Percentiles rank a stretch among this genome's conserved stretches.
These are phyloP conservation scores for Hymenoscyphus linearis DNA, from an alignment of 2,329 filamentous ascomycete species.

Conservation along the genomic window DNA sequence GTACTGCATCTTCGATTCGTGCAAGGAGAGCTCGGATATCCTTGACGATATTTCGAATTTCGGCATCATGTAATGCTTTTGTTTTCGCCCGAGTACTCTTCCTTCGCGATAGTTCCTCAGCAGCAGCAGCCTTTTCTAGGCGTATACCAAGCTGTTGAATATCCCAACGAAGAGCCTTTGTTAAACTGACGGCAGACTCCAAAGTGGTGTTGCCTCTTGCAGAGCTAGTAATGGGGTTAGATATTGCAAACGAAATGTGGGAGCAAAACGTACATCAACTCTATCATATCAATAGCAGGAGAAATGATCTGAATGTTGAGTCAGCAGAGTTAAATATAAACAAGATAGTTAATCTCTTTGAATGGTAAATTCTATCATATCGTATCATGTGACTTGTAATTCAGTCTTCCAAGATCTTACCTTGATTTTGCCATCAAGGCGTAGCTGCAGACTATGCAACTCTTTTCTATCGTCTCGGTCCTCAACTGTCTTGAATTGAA, in stretches of 20 bases:
- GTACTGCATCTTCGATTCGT: conserved; percentile 86
- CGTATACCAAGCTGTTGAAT: conserved; percentile 75
- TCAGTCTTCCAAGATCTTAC: conserved; percentile 38
- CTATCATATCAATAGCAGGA: conserved; percentile 86
- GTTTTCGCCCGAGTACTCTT: conserved; percentile 42
- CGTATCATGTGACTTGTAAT: neutral
- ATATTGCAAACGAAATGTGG: neutral
- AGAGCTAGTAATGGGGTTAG: conserved; percentile 38
- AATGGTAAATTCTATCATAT: too few relatives aligned
- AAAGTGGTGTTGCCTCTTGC: conserved; percentile 73
- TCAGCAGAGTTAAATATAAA: neutral
- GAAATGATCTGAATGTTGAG: conserved; percentile 64
- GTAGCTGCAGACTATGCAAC: conserved; percentile 64
- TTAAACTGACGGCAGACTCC: conserved; percentile 78
- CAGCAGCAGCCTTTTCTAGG: conserved; percentile 62
- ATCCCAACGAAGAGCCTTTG: conserved; percentile 75
- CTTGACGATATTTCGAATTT: conserved; percentile 63
- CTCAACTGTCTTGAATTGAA: conserved; percentile 53
- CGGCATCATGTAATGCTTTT: conserved; percentile 52
- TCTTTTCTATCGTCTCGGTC: conserved; percentile 63
- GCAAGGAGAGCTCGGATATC: conserved; percentile 71
- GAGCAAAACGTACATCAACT: conserved; percentile 63
- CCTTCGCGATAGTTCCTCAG: conserved; percentile 48
- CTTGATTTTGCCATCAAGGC: conserved; percentile 80
- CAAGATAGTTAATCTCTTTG: too few relatives aligned